A percentile compares a stretch with the other conserved stretches of the same genome.
phyloP scores from a whole-genome alignment of 805 yeast species.

The Candida michaelii region DNA sequence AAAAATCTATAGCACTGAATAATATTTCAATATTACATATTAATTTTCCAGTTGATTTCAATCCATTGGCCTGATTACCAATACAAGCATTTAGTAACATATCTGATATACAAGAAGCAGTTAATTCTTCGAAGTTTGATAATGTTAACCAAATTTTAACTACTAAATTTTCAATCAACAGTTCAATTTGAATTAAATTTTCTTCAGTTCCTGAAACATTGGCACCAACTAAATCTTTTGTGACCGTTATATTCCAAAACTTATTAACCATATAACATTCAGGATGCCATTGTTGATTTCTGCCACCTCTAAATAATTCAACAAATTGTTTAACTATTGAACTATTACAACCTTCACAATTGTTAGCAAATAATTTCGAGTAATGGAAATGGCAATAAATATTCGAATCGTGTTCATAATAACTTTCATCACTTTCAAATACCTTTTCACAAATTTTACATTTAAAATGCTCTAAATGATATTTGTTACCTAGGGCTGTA shows the following conservation, averaged over 20 bases:
- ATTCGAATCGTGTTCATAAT: constrained; percentile 79
- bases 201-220: constrained; percentile 10
- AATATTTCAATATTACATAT: constrained; percentile 73
- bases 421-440: constrained; percentile 89
- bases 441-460: constrained; percentile 84
- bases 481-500: constrained; percentile 87
- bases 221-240: constrained; percentile 58
- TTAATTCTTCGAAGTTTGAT: constrained; percentile 84
- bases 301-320: constrained; percentile 86
- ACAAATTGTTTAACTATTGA: constrained; percentile 94
- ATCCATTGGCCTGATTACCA: constrained; percentile 66
- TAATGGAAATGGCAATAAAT: constrained; percentile 93
- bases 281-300: constrained; percentile 97
- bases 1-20: constrained; percentile 69
- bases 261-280: constrained; percentile 98
- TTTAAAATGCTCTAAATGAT: constrained; percentile 92
- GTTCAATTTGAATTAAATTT: constrained; percentile 54
- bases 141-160: constrained; percentile 81
- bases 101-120: constrained; percentile 86
- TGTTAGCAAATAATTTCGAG: constrained; percentile 78
- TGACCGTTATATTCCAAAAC: constrained; percentile 88
- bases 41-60: constrained; percentile 66
- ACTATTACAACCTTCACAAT: constrained; percentile 90
- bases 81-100: constrained; percentile 85
- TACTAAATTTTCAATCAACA: constrained; percentile 56